These are phyloP conservation scores for Striga asiatica DNA, from an alignment of 257 asterid species.

Conservation along the genomic window DNA sequence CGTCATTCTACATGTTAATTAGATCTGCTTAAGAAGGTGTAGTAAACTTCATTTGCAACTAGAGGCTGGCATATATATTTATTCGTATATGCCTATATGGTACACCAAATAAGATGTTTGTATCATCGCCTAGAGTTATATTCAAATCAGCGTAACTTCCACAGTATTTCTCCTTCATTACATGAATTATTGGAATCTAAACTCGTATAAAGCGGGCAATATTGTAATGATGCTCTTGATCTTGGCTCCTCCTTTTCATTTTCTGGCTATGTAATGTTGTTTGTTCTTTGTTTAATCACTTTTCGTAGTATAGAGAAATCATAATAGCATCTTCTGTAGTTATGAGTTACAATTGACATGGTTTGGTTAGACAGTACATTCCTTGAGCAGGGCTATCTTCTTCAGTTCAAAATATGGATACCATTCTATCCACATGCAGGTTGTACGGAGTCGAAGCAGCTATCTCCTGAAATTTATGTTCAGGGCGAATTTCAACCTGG, in stretches of 20 bases:
- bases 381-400: conserved; percentile 6
- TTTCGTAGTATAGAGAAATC: not conserved
- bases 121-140: not conserved
- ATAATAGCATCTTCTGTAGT: conserved; percentile 9
- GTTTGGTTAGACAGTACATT: conserved; percentile 6
- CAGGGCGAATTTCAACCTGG: conserved; percentile 21
- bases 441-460: conserved; percentile 25
- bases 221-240: conserved; percentile 1
- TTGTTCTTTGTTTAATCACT: conserved; percentile 3
- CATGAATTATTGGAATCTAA: conserved; percentile 1
- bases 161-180: not conserved
- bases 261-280: not conserved
- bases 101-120: not conserved
- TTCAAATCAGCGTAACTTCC: not conserved
- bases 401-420: conserved; percentile 10
- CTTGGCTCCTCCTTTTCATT: not conserved
- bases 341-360: conserved; percentile 5
- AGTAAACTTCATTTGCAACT: conserved; percentile 5
- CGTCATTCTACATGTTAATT: conserved; percentile 1
- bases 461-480: conserved; percentile 25
- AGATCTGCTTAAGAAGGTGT: not conserved
- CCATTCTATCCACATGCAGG: conserved; percentile 33
- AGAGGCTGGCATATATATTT: not conserved
- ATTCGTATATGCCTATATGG: not conserved
- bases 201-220: not conserved